Evolutionary conservation across 2,329 filamentous ascomycete genomes (phyloP), one percentile per base, ranked within the genome.

Genomic region (Epichloe sibirici): DNA sequence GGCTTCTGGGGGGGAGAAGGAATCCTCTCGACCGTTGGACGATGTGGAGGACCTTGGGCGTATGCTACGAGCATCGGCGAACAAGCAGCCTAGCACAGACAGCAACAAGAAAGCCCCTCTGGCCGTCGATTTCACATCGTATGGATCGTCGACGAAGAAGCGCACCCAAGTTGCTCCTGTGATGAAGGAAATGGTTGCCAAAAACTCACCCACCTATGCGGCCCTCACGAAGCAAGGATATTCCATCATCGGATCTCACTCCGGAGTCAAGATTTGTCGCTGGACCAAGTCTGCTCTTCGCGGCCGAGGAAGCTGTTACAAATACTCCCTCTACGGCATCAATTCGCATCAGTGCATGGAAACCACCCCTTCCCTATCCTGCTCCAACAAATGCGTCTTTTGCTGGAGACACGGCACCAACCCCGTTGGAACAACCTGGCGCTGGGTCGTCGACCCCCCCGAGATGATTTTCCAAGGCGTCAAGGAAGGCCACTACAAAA

Each of bases 321-420:
- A 98, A 65, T 96, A 83, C 69, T 95, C 88, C 0, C 95, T 98
- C 68, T 98, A 98, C 68, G 91, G 91, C 48, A 98, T 98, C 67
- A 82, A 86, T 58, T 96, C 90, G 0, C 93, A 98, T 65, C 85
- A 95, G 56, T 98, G 91, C 69, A 98, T 98, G 93, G 91, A 98
- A 70, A 91, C 91, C 2, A 97, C 91, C 0, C 91, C 91, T 0
- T 95, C 90, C 0, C 79, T 98, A 4, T 95, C 89, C 9, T 98
- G 91, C 75, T 93, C 86, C 57, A 97, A 97, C 74, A 97, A 98
- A 68, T 97, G 93, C 68, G 89, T 98, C 58, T 98, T 97, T 69
- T 98, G 91, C 76, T 98, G 91, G 93, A 84, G 93, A 6, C 93
- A 97, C 65, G 93, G 91, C 51, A 97, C 93, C 0, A 98, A 97